These are phyloP conservation scores for Chaetomium strumarium DNA, from an alignment of 2,329 filamentous ascomycete genomes.

Conservation along the genomic window DNA sequence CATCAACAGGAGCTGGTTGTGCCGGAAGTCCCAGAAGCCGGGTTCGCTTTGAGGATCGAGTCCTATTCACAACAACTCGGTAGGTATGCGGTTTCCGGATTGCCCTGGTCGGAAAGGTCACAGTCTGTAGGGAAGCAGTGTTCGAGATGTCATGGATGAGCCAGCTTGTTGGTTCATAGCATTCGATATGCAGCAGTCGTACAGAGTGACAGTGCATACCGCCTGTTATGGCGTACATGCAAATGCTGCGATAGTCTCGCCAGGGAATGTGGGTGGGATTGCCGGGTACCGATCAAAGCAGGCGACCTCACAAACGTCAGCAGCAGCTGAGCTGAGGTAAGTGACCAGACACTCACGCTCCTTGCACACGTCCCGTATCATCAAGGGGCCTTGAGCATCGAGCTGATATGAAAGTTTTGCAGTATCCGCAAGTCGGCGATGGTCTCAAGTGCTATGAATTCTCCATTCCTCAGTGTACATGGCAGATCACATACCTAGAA, in stretches of 20 bases:
- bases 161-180: not conserved
- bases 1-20: not conserved
- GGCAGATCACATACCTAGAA: slow-evolving; percentile 17
- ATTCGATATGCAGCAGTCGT: not conserved
- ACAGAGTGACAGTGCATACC: not conserved
- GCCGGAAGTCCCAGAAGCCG: not conserved
- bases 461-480: slow-evolving; percentile 14
- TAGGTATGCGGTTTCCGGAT: too few species aligned
- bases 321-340: too few species aligned
- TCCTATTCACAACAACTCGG: too few species aligned
- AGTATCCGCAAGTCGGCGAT: too few species aligned
- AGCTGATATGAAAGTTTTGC: too few species aligned
- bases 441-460: slow-evolving; percentile 8
- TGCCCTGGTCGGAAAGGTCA: too few species aligned
- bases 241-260: not conserved
- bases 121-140: too few species aligned
- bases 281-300: not conserved
- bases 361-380: too few species aligned
- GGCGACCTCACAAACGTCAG: too few species aligned
- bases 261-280: not conserved
- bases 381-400: too few species aligned
- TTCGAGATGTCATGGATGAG: not conserved
- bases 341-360: too few species aligned
- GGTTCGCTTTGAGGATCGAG: not conserved
- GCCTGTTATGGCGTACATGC: not conserved